Percentiles rank a stretch among this genome's conserved stretches.
Conservation (phyloP, 2,329 filamentous ascomycete genomes). For the Colletotrichum filicis region DNA sequence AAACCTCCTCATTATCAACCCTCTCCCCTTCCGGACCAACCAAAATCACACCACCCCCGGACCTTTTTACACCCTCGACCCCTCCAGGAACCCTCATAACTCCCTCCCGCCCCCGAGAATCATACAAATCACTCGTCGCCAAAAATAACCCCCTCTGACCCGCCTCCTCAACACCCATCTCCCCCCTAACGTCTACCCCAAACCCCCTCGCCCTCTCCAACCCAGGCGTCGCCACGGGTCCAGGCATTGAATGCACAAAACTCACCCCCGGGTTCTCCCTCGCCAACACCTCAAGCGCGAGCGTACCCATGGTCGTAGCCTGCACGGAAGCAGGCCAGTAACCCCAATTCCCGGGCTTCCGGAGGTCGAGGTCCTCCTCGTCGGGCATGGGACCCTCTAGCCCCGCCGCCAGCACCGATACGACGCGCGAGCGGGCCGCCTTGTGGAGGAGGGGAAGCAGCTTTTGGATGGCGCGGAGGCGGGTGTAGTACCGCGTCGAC, state of each 20-base stretch:
- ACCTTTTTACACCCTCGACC: not conserved
- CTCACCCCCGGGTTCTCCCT: slow-evolving; percentile 51
- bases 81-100: not conserved
- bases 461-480: slow-evolving; percentile 66
- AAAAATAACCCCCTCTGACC: slow-evolving; percentile 38
- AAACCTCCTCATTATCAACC: not conserved
- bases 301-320: slow-evolving; percentile 59
- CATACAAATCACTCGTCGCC: slow-evolving; percentile 39
- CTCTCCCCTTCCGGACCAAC: not conserved
- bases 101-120: slow-evolving; percentile 7
- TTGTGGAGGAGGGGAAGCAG: slow-evolving; percentile 64
- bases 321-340: slow-evolving; percentile 54
- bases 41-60: not conserved
- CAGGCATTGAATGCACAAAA: slow-evolving; percentile 49
- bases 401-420: slow-evolving; percentile 60
- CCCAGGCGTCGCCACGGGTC: slow-evolving; percentile 39
- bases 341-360: slow-evolving; percentile 45
- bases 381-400: slow-evolving; percentile 57
- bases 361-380: slow-evolving; percentile 56
- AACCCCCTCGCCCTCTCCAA: slow-evolving; percentile 38
- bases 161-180: slow-evolving; percentile 35
- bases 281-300: slow-evolving; percentile 60
- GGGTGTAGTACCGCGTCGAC: slow-evolving; percentile 66
- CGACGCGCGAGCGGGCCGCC: slow-evolving; percentile 54
- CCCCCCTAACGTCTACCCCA: slow-evolving; percentile 25